Percentiles rank a stretch among this genome's conserved stretches.
Evolutionary conservation across 495 filamentous ascomycete genomes (phyloP).

Genomic region (Podospora anserina): DNA sequence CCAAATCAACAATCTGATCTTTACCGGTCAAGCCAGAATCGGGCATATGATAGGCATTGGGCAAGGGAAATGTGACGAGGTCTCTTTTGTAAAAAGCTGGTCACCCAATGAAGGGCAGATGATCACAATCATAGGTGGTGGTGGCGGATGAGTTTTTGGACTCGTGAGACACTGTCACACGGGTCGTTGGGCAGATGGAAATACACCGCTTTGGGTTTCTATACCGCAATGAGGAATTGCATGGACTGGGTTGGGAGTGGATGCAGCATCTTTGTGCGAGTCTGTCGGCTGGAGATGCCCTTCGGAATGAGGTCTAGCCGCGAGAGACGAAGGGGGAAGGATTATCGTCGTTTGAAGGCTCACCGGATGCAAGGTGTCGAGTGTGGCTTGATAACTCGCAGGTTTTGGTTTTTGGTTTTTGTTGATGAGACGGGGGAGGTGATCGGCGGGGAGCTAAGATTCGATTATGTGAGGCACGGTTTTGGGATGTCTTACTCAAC

Average conservation of each 20-base stretch:
- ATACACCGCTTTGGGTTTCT: not conserved
- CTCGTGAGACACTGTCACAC: not conserved
- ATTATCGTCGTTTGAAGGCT: not conserved
- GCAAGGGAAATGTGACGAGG: not conserved
- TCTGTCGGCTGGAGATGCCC: not conserved
- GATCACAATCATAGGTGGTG: not conserved
- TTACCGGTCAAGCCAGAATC: not conserved
- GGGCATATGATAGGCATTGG: not conserved
- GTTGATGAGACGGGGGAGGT: not conserved
- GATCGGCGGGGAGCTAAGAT: not conserved
- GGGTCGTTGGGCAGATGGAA: not conserved
- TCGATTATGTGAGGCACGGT: not conserved
- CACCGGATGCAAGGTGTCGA: not conserved
- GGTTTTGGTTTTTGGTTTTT: not conserved
- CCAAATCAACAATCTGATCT: not conserved
- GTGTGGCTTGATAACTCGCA: conserved; percentile 3
- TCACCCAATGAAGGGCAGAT: not conserved
- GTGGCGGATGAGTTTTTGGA: not conserved
- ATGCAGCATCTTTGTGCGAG: too few species aligned
- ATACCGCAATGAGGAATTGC: not conserved
- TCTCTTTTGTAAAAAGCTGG: not conserved
- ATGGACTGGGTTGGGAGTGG: not conserved
- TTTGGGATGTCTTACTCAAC: not conserved
- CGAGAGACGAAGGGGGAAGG: not conserved
- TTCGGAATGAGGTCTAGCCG: not conserved